Evolutionary conservation across 2,329 filamentous ascomycete species (phyloP), one percentile per base, ranked within the genome.

Genomic region (Cadophora luteo-olivacea): DNA sequence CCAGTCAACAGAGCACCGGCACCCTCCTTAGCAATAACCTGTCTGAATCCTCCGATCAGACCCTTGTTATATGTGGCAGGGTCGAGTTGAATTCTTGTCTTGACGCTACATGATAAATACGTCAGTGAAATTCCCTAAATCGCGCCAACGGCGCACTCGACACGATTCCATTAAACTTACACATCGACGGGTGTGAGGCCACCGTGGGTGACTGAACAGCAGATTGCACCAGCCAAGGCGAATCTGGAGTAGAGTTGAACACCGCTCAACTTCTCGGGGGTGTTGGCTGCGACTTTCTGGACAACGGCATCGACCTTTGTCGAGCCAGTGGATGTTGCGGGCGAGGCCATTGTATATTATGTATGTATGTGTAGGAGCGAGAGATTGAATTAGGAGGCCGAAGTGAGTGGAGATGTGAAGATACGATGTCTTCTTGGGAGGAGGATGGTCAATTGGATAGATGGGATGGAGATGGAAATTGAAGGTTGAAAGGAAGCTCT

Each of bases 161-260:
- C n/a, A 9, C 33, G 51, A 58, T 45, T 52, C 3, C 52, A n/a
- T 29, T 22, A 67, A 70, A 92, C 95, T 84, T 96, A 98, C 95
- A 99, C 96, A 92, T 99, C 96, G 83, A 99, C 94, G 80, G 96
- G 96, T 77, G 96, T 99, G 78, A 98, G 90, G 80, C 88, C 92
- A 83, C 95, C 96, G 89, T 99, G 96, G 80, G 96, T 99, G 85
- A 98, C 86, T 78, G 94, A 96, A 85, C 96, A 99, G 91, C 96
- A 97, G 87, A 98, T 86, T 78, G 96, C 96, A 85, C 96, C 96
- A 78, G 96, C 94, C 79, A 99, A 92, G 84, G 96, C 95, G 86
- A 97, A 97, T 84, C 93, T 90, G 78, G 93, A 92, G 91, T 98
- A 98, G 78, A 99, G 92, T 70, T 82, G 85, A 75, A 94, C 60